phyloP scores from a whole-genome alignment of 306 rosid species.

The Pterocarpus santalinus region DNA sequence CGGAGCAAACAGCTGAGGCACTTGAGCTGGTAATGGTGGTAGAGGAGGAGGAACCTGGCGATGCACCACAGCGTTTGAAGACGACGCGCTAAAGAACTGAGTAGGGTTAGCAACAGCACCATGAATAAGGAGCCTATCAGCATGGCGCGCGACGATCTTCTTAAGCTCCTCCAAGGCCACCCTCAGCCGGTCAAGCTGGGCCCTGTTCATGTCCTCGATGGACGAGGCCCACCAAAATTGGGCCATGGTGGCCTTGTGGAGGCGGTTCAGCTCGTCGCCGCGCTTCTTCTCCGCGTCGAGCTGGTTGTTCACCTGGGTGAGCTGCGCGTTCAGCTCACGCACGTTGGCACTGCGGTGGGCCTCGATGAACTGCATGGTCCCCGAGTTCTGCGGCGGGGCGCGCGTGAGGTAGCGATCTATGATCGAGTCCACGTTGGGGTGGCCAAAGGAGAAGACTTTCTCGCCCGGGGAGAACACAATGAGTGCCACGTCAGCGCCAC shows the following conservation, averaged over 20 bases:
- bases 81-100: conserved; percentile 1
- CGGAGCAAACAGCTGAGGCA: neutral
- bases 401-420: conserved; percentile 31
- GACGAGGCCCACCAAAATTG: conserved; percentile 40
- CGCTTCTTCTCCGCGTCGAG: conserved; percentile 24
- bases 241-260: neutral
- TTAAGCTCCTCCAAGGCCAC: neutral
- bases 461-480: conserved; percentile 48
- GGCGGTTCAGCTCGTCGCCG: neutral
- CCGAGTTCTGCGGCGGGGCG: neutral
- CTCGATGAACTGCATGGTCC: conserved; percentile 37
- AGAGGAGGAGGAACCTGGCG: neutral
- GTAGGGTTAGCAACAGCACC: neutral
- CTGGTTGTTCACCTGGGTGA: neutral
- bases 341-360: conserved; percentile 46
- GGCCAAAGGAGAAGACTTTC: conserved; percentile 57
- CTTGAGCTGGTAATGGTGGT: neutral
- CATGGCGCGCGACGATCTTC: neutral
- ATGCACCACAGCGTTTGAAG: neutral
- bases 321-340: conserved; percentile 33
- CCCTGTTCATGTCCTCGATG: neutral
- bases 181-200: neutral
- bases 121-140: neutral
- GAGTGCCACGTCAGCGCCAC: conserved; percentile 46
- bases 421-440: conserved; percentile 38